These are phyloP conservation scores for Metschnikowia arizonensis DNA, from an alignment of 805 yeast genomes.

Conservation along the genomic window DNA sequence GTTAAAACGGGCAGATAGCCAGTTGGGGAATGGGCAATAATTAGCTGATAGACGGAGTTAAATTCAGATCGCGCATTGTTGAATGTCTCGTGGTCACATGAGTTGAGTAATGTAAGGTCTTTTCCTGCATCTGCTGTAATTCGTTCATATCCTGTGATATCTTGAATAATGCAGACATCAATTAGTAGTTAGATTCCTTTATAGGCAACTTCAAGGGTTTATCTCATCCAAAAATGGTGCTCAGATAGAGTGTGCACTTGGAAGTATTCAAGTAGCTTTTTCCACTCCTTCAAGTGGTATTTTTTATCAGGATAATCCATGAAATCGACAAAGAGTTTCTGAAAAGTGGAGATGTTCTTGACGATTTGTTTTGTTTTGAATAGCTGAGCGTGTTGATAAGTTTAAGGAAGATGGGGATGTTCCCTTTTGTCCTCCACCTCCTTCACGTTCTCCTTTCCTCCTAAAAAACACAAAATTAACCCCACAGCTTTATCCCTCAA, in stretches of 20 bases:
- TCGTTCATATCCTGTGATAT: constrained; percentile 21
- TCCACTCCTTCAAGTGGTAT: constrained; percentile 55
- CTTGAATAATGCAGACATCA: constrained; percentile 31
- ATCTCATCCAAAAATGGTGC: constrained; percentile 57
- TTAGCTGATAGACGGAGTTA: too few relatives aligned
- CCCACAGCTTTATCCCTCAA: too few relatives aligned
- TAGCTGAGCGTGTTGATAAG: too few relatives aligned
- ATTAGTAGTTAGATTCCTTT: constrained; percentile 62
- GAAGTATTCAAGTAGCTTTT: constrained; percentile 29
- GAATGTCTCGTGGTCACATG: too few relatives aligned
- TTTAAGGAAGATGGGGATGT: too few relatives aligned
- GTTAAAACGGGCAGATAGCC: not conserved
- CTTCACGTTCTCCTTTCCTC: too few relatives aligned
- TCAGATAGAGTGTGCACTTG: constrained; percentile 18
- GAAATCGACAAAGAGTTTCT: constrained; percentile 18
- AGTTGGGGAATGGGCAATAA: too few relatives aligned
- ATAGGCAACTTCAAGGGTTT: constrained; percentile 66
- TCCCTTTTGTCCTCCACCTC: too few relatives aligned
- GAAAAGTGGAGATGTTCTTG: not conserved
- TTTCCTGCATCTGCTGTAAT: constrained; percentile 5
- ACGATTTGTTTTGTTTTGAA: not conserved
- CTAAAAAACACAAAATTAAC: too few relatives aligned
- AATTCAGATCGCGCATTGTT: too few relatives aligned
- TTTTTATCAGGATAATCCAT: constrained; percentile 38
- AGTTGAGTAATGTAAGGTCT: too few relatives aligned